Conservation (phyloP, 75 land plant genomes). For the Selaginella moellendorffii region DNA sequence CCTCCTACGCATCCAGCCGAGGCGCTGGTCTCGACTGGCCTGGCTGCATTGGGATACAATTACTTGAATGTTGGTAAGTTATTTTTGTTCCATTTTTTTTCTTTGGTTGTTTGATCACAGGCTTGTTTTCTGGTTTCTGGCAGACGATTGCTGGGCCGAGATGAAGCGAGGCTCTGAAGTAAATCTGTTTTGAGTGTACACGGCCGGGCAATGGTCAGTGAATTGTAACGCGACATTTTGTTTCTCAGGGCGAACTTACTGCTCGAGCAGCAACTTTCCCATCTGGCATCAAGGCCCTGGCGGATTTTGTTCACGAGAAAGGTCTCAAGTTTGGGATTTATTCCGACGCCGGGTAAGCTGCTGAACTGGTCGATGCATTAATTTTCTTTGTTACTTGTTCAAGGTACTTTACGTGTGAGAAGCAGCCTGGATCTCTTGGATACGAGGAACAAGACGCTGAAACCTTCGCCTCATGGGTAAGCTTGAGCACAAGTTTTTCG, state of each 20-base stretch:
- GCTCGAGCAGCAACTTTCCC: slow-evolving; percentile 69
- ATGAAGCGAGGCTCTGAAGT: slow-evolving; percentile 19
- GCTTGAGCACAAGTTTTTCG: background rate
- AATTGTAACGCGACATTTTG: too few species aligned
- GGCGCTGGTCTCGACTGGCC: slow-evolving; percentile 68
- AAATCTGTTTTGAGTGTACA: too few species aligned
- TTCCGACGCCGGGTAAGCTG: slow-evolving; percentile 84
- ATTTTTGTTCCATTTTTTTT: too few species aligned
- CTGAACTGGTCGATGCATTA: background rate
- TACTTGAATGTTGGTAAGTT: slow-evolving; percentile 45
- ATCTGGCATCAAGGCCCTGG: slow-evolving; percentile 84
- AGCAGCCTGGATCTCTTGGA: slow-evolving; percentile 77
- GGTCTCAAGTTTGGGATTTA: slow-evolving; percentile 96
- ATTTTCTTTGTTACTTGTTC: background rate
- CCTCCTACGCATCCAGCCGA: slow-evolving; percentile 41
- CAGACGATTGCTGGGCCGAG: slow-evolving; percentile 91
- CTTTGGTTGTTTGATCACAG: background rate
- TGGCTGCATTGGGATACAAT: slow-evolving; percentile 48
- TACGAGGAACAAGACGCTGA: slow-evolving; percentile 65
- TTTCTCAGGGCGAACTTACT: slow-evolving; percentile 50
- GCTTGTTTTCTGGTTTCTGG: background rate
- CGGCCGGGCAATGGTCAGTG: too few species aligned
- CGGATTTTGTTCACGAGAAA: slow-evolving; percentile 76
- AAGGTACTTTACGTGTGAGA: slow-evolving; percentile 46
- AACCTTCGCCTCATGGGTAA: slow-evolving; percentile 87